phyloP scores from a whole-genome alignment of 2,329 filamentous ascomycete species.

The Alternaria dauci region DNA sequence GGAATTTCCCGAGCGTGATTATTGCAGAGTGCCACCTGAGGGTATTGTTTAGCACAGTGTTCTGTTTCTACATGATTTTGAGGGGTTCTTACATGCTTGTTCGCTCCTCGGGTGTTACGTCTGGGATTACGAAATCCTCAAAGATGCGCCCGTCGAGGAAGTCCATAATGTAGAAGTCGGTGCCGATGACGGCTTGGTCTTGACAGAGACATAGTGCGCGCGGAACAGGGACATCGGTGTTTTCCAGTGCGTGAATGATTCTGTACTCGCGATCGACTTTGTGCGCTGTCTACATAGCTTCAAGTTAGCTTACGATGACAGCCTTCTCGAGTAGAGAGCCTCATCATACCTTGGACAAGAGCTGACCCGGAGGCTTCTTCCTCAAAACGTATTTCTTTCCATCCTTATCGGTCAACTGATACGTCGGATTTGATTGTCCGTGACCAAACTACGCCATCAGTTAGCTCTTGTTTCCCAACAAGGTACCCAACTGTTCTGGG shows the following conservation, averaged over 20 bases:
- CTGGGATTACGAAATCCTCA: slow-evolving; percentile 84
- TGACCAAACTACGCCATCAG: slow-evolving; percentile 78
- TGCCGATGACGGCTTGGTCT: slow-evolving; percentile 80
- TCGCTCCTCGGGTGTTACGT: slow-evolving; percentile 72
- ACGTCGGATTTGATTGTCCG: slow-evolving; percentile 97
- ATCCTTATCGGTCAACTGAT: slow-evolving; percentile 80
- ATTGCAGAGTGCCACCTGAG: slow-evolving; percentile 82
- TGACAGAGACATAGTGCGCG: slow-evolving; percentile 85
- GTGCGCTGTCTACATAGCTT: slow-evolving; percentile 75
- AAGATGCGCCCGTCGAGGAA: slow-evolving; percentile 95
- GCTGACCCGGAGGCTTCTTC: slow-evolving; percentile 96
- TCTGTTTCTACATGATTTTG: not conserved
- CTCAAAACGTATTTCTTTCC: slow-evolving; percentile 83
- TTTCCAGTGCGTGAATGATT: slow-evolving; percentile 82
- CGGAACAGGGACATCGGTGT: slow-evolving; percentile 85
- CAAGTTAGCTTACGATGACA: not conserved
- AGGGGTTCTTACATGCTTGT: slow-evolving; percentile 66
- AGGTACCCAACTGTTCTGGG: not conserved
- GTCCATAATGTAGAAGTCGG: slow-evolving; percentile 96
- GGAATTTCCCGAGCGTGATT: slow-evolving; percentile 83
- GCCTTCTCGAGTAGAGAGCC: not conserved
- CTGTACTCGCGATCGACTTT: slow-evolving; percentile 95
- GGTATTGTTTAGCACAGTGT: slow-evolving; percentile 3
- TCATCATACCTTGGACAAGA: slow-evolving; percentile 68
- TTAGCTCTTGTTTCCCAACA: slow-evolving; percentile 7